These are phyloP conservation scores for Phytopythium cucurbitacearum DNA, from an alignment of 352 stramenopile genomes.

Conservation along the genomic window DNA sequence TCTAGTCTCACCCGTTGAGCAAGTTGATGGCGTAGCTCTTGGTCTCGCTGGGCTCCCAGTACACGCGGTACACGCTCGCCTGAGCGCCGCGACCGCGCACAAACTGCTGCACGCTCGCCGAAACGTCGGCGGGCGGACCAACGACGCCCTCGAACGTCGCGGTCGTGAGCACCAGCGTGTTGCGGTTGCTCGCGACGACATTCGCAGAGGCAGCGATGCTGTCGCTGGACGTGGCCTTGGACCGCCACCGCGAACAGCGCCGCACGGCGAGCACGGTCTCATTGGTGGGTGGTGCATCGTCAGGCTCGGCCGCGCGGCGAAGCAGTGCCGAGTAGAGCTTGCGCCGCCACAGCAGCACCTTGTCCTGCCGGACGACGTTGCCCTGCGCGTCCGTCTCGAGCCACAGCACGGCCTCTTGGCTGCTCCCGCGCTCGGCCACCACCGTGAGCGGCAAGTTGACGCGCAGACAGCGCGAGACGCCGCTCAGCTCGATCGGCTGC, in stretches of 20 bases:
- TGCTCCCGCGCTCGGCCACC: constrained; percentile 48
- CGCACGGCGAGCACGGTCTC: constrained; percentile 54
- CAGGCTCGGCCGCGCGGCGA: not conserved
- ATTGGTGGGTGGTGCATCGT: not conserved
- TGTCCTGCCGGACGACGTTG: constrained; percentile 44
- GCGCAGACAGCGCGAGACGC: constrained; percentile 24
- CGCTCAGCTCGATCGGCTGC: constrained; percentile 38
- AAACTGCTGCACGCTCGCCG: constrained; percentile 66
- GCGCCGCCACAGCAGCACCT: constrained; percentile 51
- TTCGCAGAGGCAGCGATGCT: constrained; percentile 11
- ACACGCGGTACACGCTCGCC: constrained; percentile 66
- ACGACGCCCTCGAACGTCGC: constrained; percentile 54
- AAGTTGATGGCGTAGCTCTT: constrained; percentile 74
- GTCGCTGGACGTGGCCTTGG: constrained; percentile 10
- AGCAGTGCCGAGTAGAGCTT: constrained; percentile 44
- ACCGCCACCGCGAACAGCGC: constrained; percentile 40
- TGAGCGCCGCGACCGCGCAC: constrained; percentile 63
- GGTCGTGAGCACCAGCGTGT: constrained; percentile 55
- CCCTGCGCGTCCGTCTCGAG: constrained; percentile 44
- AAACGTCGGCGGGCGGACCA: constrained; percentile 47
- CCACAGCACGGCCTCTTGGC: constrained; percentile 54
- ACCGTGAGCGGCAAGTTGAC: constrained; percentile 61
- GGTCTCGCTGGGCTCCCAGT: constrained; percentile 44
- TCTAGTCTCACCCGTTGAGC: constrained; percentile 53
- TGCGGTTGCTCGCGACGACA: constrained; percentile 16